Base-by-base conservation (phyloP, 108 stramenopile genomes). In the Chaetoceros tenuissimus region DNA sequence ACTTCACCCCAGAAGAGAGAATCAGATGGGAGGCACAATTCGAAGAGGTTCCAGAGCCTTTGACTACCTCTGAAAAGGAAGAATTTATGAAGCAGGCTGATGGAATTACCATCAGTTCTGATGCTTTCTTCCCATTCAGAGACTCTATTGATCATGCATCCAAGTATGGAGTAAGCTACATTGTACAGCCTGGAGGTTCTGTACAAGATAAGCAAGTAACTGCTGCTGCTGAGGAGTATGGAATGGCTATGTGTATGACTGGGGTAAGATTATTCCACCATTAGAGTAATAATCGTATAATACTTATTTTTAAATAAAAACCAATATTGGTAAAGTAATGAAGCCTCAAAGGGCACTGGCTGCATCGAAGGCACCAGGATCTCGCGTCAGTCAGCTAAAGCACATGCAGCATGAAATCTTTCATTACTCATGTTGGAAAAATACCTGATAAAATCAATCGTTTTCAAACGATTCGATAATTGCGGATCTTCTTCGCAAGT, bases 111-210 rank as follows among this genome's bases (percentile, higher is more conserved):
- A 82, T 97, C 48, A 83, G 87, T 34, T 91, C 88, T 34, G 98
- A 99, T 65, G 98, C 98, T 24, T 99, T 99, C 84, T 99, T 97
- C 76, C 98, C 98, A 3, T 99, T 99, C 77, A 83, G 97, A 34
- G 98, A 99, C 77, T 90, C 88, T 23, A 98, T 99, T 69, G 98
- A 99, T 77, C 94, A 95, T 66, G 96, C 96, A 24, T 89, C 92
- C 65, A 96, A 94, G 84, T 67, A 95, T 51, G 98, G 98, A 26
- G 97, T 98, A 18, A 80, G 77, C 16, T 91, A 53, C 77, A 88
- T 99, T 1, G 95, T 87, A 10, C 98, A 99, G 71, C 94, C 98
- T 20, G 98, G 98, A 22, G 98, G 98, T 24, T 86, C 81, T 56
- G 94, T 97, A 3, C 87, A 89, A 52, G 98, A 99, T 72, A 71